A percentile compares a stretch with the other conserved stretches of the same genome.
Evolutionary conservation across 2,329 filamentous ascomycete species (phyloP).

Genomic region (Proliferodiscus dingleyae): DNA sequence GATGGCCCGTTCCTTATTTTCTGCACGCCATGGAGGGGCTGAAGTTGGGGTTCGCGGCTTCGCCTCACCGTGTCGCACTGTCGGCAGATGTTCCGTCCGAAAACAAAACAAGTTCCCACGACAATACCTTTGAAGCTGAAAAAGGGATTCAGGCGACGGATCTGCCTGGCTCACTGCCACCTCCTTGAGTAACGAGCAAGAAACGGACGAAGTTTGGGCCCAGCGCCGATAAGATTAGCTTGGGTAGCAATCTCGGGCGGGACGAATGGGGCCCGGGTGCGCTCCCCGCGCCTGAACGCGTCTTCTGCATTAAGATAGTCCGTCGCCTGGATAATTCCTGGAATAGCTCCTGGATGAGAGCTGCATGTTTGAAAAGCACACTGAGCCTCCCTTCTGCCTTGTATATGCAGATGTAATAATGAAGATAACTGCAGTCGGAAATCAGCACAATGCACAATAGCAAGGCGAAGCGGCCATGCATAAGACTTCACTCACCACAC

Average conservation of each 20-base stretch:
- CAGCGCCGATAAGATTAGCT: constrained; percentile 11
- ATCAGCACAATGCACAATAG: constrained; percentile 6
- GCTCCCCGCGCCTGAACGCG: background rate
- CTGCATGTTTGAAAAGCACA: constrained; percentile 1
- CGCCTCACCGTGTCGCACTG: too few relatives aligned
- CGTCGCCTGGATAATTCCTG: background rate
- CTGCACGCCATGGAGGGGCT: constrained; percentile 1
- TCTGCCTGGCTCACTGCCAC: constrained; percentile 8
- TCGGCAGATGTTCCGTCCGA: too few relatives aligned
- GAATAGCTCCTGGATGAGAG: constrained; percentile 1
- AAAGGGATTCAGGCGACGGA: too few relatives aligned
- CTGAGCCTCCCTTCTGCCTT: background rate
- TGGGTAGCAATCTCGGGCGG: constrained; percentile 7
- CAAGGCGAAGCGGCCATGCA: background rate
- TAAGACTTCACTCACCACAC: constrained; percentile 15
- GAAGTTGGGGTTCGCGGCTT: background rate
- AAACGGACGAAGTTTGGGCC: constrained; percentile 6
- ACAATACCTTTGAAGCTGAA: background rate
- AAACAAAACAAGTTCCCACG: background rate
- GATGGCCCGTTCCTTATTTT: constrained; percentile 12
- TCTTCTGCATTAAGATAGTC: background rate
- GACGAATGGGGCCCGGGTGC: background rate
- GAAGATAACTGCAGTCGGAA: constrained; percentile 1
- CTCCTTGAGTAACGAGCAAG: background rate
- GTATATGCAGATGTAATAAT: background rate